Conservation (phyloP, 225 moss, liverwort and hornwort genomes). For the Bryoerythrophyllum caledonicum region DNA sequence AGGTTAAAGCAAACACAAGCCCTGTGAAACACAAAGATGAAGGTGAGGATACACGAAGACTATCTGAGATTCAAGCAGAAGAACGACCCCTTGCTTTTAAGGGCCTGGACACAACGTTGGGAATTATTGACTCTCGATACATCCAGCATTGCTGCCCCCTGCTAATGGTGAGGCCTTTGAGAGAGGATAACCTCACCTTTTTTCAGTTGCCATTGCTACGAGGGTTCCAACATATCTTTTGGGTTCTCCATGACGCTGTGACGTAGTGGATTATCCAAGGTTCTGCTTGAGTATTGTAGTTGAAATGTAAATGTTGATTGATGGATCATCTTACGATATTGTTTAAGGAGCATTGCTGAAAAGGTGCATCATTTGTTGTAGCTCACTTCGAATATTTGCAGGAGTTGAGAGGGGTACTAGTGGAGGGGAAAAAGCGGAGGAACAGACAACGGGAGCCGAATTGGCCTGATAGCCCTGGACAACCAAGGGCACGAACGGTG, state of each 20-base stretch:
- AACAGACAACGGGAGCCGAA: constrained; percentile 54
- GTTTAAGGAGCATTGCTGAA: constrained; percentile 16
- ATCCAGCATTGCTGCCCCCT: constrained; percentile 72
- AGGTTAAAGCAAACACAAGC: constrained; percentile 27
- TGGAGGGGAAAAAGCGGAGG: constrained; percentile 65
- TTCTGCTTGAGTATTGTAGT: neutral
- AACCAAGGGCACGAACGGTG: constrained; percentile 47
- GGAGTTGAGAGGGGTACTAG: constrained; percentile 60
- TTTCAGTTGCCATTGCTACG: constrained; percentile 12
- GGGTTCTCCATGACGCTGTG: neutral
- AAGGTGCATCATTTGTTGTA: neutral
- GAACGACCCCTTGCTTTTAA: constrained; percentile 44
- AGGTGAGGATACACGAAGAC: constrained; percentile 36
- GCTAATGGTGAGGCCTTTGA: constrained; percentile 53
- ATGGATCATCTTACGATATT: neutral
- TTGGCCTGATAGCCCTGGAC: constrained; percentile 60
- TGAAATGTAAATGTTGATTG: constrained; percentile 11
- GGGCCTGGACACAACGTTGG: constrained; percentile 62
- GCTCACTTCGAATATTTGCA: constrained; percentile 29
- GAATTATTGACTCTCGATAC: constrained; percentile 66
- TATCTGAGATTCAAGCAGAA: constrained; percentile 35
- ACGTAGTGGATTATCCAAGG: constrained; percentile 2
- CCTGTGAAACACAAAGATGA: constrained; percentile 30
- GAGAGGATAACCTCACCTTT: constrained; percentile 2
- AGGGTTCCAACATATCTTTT: neutral